phyloP scores from a whole-genome alignment of 75 land plant species.

The Sequoia sempervirens region DNA sequence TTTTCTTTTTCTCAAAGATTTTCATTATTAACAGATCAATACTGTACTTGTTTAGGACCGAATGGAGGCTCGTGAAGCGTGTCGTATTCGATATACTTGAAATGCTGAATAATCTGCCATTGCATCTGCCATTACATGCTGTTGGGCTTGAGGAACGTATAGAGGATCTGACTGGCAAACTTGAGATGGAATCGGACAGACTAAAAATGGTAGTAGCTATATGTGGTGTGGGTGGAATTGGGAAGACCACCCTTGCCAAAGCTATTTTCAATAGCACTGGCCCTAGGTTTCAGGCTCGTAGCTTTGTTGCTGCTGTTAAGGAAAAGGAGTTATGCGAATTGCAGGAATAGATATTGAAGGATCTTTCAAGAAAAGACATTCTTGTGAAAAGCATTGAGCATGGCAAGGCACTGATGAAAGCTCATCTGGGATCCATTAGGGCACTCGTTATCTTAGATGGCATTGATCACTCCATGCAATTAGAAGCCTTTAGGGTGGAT shows the following conservation, averaged over 20 bases:
- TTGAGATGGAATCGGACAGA: background rate
- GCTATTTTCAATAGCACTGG: slow-evolving; percentile 1
- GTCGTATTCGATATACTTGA: background rate
- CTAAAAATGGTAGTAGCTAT: slow-evolving; percentile 4
- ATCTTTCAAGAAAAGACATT: background rate
- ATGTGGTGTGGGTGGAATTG: slow-evolving; percentile 14
- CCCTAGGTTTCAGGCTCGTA: background rate
- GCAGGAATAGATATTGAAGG: background rate
- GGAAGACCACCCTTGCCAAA: slow-evolving; percentile 17
- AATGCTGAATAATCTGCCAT: background rate
- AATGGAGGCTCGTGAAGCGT: background rate
- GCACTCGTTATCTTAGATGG: slow-evolving; percentile 14
- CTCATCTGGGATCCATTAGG: background rate
- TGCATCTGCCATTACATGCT: background rate
- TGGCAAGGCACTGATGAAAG: background rate
- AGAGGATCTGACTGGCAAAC: background rate
- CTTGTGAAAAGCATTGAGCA: background rate
- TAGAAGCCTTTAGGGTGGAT: background rate
- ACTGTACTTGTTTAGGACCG: background rate
- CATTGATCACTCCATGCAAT: background rate
- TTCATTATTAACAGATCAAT: background rate
- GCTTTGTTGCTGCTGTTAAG: background rate
- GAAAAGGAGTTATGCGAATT: background rate
- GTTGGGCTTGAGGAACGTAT: slow-evolving; percentile 6
- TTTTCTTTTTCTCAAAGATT: too few relatives aligned